Conservation (phyloP, 2,329 filamentous ascomycete genomes). For the Stromatinia cepivora region DNA sequence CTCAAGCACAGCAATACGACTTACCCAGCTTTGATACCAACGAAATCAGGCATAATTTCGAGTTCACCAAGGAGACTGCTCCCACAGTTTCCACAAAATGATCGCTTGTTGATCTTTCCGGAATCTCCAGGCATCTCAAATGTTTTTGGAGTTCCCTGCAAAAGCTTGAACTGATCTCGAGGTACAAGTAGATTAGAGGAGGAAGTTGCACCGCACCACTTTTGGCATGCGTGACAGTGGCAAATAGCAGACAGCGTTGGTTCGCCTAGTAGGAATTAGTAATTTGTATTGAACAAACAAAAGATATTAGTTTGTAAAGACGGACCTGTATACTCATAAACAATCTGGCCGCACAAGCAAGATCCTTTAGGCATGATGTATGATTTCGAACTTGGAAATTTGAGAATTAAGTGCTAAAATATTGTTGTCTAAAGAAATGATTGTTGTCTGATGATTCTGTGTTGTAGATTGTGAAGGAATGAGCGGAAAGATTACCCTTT, state of each 20-base stretch:
- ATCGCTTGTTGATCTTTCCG: slow-evolving; percentile 57
- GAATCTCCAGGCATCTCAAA: slow-evolving; percentile 51
- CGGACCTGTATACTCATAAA: neutral
- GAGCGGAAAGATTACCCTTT: neutral
- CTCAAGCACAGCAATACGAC: neutral
- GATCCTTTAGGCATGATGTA: neutral
- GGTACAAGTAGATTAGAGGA: slow-evolving; percentile 53
- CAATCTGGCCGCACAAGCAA: neutral
- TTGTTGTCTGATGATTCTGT: neutral
- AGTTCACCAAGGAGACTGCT: slow-evolving; percentile 53
- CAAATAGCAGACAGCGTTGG: slow-evolving; percentile 49
- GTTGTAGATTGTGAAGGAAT: neutral
- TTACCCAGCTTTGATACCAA: slow-evolving; percentile 52
- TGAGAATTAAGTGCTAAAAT: neutral
- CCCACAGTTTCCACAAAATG: slow-evolving; percentile 55
- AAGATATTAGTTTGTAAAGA: neutral
- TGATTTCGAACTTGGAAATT: neutral
- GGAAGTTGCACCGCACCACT: slow-evolving; percentile 53
- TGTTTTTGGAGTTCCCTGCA: slow-evolving; percentile 50
- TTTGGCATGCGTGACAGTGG: slow-evolving; percentile 56
- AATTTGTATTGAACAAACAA: neutral
- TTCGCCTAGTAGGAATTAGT: slow-evolving; percentile 41
- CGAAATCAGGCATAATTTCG: slow-evolving; percentile 53
- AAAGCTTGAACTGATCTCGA: slow-evolving; percentile 49
- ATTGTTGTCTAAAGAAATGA: neutral